Conservation (phyloP, 768 basidiomycete species). For the Porphyrellus cyaneotinctus region DNA sequence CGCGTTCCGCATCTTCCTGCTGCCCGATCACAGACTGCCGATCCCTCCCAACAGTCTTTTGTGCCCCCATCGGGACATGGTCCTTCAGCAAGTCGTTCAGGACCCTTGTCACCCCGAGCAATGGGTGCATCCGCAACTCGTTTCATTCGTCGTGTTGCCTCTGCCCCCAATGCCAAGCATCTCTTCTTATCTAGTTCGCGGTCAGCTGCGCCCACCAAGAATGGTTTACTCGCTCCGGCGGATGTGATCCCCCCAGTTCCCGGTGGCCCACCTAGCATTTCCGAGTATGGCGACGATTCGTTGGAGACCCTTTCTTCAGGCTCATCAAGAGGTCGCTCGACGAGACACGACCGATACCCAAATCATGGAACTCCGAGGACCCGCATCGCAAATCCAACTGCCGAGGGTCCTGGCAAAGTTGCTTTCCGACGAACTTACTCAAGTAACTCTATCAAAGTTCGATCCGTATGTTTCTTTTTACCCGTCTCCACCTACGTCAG, state of each 20-base stretch:
- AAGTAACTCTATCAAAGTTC: conserved; percentile 94
- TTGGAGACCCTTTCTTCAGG: conserved; percentile 76
- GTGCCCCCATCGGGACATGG: conserved; percentile 22
- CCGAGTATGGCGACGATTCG: conserved; percentile 63
- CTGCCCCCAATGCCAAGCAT: conserved; percentile 93
- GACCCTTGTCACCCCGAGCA: conserved; percentile 61
- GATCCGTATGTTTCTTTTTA: conserved; percentile 54
- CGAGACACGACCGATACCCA: conserved; percentile 37
- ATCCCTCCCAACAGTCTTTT: conserved; percentile 41
- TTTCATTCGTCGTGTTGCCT: conserved; percentile 92
- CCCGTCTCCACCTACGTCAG: not conserved
- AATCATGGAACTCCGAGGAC: conserved; percentile 34
- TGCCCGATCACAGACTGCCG: conserved; percentile 27
- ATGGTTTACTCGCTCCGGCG: conserved; percentile 73
- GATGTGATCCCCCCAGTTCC: conserved; percentile 57
- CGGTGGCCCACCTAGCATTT: conserved; percentile 41
- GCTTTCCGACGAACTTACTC: conserved; percentile 94
- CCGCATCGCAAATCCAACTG: conserved; percentile 42
- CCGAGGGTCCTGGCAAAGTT: conserved; percentile 53
- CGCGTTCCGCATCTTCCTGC: conserved; percentile 38
- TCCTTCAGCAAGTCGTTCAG: conserved; percentile 37
- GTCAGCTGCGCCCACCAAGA: conserved; percentile 60
- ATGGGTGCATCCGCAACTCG: conserved; percentile 76
- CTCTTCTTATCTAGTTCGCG: conserved; percentile 67
- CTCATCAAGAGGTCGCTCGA: conserved; percentile 57